Percentiles rank a stretch among this genome's conserved stretches.
These are phyloP conservation scores for Ilex paraguariensis DNA, from an alignment of 305 asterid genomes.

Conservation along the genomic window DNA sequence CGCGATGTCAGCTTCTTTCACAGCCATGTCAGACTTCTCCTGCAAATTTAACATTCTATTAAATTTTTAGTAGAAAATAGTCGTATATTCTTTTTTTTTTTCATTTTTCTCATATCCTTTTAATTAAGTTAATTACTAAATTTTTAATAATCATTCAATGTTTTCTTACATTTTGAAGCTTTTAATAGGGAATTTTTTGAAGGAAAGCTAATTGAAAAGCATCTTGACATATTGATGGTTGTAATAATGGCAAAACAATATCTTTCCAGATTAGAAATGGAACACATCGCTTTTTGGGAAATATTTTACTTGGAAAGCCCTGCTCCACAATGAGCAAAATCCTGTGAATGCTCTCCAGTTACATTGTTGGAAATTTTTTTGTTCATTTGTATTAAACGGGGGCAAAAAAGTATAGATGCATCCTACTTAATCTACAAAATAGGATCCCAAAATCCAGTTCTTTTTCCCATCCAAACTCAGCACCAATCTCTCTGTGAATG, in stretches of 20 bases:
- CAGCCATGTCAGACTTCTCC: slow-evolving; percentile 83
- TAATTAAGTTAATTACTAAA: not conserved
- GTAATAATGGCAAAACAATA: too few relatives aligned
- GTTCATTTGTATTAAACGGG: too few relatives aligned
- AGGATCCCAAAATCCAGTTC: too few relatives aligned
- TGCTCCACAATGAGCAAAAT: not conserved
- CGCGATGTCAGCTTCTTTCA: slow-evolving; percentile 90
- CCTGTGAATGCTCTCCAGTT: not conserved
- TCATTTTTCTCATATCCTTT: not conserved
- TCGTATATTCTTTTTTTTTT: not conserved
- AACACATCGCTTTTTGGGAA: not conserved
- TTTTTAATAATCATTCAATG: too few relatives aligned
- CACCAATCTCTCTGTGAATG: too few relatives aligned
- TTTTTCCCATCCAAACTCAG: too few relatives aligned
- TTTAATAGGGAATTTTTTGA: not conserved
- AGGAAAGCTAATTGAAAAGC: too few relatives aligned
- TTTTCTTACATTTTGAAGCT: not conserved
- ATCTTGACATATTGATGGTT: too few relatives aligned
- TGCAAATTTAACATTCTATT: slow-evolving; percentile 22
- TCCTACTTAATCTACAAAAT: too few relatives aligned
- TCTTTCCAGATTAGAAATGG: too few relatives aligned
- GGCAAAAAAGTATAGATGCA: too few relatives aligned
- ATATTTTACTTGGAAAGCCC: not conserved
- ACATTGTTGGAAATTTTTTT: not conserved
- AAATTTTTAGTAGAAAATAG: not conserved